These are phyloP conservation scores for Kluyveromyces dobzhanskii DNA, from an alignment of 805 yeast genomes.

Conservation along the genomic window DNA sequence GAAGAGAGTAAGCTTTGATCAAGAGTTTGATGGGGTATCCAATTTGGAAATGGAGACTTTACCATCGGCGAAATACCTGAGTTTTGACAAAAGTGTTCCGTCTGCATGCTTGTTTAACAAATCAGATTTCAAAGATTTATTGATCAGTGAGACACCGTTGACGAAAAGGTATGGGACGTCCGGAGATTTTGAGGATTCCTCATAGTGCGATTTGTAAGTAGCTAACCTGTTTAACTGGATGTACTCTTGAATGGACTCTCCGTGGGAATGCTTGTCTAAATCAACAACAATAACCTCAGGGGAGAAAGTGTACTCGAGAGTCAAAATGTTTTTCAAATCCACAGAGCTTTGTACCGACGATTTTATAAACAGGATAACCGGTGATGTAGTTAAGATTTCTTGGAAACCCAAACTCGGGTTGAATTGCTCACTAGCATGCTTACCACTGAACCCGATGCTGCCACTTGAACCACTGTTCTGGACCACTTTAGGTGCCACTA, in stretches of 20 bases:
- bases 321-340: constrained; percentile 53
- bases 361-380: constrained; percentile 48
- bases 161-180: constrained; percentile 21
- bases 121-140: constrained; percentile 10
- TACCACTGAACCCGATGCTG: no score
- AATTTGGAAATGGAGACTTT: constrained; percentile 15
- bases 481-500: no score
- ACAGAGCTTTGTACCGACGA: constrained; percentile 61
- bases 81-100: constrained; percentile 12
- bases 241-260: constrained; percentile 60
- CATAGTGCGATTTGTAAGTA: neutral
- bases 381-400: constrained; percentile 49
- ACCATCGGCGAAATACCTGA: constrained; percentile 14
- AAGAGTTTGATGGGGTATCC: constrained; percentile 22
- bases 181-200: neutral
- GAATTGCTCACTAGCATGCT: no score
- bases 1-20: no score
- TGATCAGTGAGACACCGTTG: constrained; percentile 19
- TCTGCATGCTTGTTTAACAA: constrained; percentile 12
- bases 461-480: no score
- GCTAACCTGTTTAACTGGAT: constrained; percentile 26
- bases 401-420: constrained; percentile 29
- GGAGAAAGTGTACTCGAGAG: constrained; percentile 52
- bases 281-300: constrained; percentile 75
- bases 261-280: constrained; percentile 66